Evolutionary conservation across 331 rosid species (phyloP), one percentile per base, ranked within the genome.

Genomic region (Cydonia oblonga): DNA sequence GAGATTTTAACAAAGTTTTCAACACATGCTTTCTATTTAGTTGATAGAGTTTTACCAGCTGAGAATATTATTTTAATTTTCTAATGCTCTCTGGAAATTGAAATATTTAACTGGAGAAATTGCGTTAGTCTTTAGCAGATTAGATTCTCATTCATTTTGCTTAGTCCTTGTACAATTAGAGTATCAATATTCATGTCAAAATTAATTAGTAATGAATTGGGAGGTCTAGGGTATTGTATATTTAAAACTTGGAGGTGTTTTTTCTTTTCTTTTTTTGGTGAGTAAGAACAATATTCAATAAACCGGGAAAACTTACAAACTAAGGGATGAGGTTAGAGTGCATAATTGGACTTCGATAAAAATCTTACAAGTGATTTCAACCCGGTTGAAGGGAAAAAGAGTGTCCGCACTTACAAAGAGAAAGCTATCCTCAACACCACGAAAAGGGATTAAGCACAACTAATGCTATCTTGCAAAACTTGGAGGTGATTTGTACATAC

Each of bases 281-380:
- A 35, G 40, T 9, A 35, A 35, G 40, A 35, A 35, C 11, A 3
- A 44, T 14, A 44, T 44, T 44, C 19, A 44, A 44, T 44, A 14
- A 44, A 44, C 1, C 1, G 0, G 3, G 19, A 14, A 44, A 44
- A 13, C 51, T 5, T 42, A 42, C 51, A 42, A 42, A 42, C 18
- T 42, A 42, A 42, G 1, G 7, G 51, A 18, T 44, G 51, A 14
- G 51, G 51, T 13, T 44, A 14, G 6, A 13, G 19, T 44, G 0
- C 19, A 1, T 44, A 44, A 14, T 11, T 14, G 7, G 19, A 5
- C 0, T 0, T 13, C 18, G 1, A 44, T 4, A 44, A 14, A 44
- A 44, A 44, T 0, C 2, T 44, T 13, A 2, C 7, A 0, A 0
- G 1, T 2, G 2, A 44, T 44, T 14, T 2, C 52, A 44, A 44